Conservation (phyloP, 1,139 yeast genomes). For the Trichomonascaceae sp. region DNA sequence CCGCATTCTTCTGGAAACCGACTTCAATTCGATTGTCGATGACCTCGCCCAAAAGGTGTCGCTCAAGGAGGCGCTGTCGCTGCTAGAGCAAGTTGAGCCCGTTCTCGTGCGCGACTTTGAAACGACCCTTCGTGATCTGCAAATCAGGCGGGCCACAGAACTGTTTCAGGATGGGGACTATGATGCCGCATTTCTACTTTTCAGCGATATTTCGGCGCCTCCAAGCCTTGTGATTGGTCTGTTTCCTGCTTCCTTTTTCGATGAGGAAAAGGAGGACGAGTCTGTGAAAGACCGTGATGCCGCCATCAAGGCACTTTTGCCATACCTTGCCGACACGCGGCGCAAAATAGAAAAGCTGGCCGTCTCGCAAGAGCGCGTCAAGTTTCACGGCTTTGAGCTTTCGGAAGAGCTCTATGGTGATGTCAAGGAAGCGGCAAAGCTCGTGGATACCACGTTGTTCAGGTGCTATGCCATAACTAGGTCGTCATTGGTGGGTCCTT, state of each 20-base stretch:
- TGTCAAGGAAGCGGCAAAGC: constrained; percentile 30
- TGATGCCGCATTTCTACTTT: constrained; percentile 32
- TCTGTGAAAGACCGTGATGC: not conserved
- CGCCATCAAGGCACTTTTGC: constrained; percentile 40
- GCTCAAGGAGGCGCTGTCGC: constrained; percentile 31
- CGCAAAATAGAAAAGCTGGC: constrained; percentile 30
- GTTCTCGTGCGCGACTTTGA: constrained; percentile 23
- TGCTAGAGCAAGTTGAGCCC: constrained; percentile 27
- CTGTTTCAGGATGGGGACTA: constrained; percentile 25
- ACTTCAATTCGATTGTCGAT: constrained; percentile 23
- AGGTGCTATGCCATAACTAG: constrained; percentile 54
- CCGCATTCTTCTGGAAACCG: constrained; percentile 13
- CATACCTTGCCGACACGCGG: constrained; percentile 41
- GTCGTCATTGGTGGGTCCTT: constrained; percentile 69
- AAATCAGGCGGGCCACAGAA: constrained; percentile 30
- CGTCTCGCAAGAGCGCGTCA: constrained; percentile 13
- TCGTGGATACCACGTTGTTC: constrained; percentile 72
- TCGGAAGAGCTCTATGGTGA: constrained; percentile 21
- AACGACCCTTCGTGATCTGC: constrained; percentile 31
- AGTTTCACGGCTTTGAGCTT: constrained; percentile 17
- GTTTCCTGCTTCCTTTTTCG: constrained; percentile 28
- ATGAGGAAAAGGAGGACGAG: constrained; percentile 10
- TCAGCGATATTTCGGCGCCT: constrained; percentile 43
- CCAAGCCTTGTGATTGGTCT: constrained; percentile 38
- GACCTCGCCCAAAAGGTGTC: constrained; percentile 13